phyloP scores from a whole-genome alignment of 805 yeast species.

The Candida boidinii region DNA sequence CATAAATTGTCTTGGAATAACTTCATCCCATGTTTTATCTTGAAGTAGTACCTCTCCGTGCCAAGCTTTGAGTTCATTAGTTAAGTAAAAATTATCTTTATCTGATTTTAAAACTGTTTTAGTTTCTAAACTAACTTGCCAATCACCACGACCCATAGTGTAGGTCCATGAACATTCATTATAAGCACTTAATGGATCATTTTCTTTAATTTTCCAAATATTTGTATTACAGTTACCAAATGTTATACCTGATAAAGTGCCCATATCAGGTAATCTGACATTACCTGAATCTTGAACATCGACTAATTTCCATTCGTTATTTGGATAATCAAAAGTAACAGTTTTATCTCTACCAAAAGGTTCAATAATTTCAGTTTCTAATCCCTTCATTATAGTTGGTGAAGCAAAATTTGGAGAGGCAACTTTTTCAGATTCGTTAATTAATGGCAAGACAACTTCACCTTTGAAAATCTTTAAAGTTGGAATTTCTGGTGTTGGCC shows the following conservation, averaged over 20 bases:
- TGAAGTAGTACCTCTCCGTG: conserved; percentile 24
- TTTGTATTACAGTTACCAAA: conserved; percentile 33
- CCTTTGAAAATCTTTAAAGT: conserved; percentile 25
- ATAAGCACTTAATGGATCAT: conserved; percentile 31
- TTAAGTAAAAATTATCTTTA: conserved; percentile 22
- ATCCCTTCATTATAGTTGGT: conserved; percentile 22
- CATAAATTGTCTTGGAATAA: conserved; percentile 24
- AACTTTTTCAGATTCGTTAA: conserved; percentile 11
- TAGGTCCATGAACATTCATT: conserved; percentile 32
- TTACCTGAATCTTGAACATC: conserved; percentile 30
- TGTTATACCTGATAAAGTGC: conserved; percentile 27
- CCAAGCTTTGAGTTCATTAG: conserved; percentile 25
- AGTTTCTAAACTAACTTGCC: conserved; percentile 28
- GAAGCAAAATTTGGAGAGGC: conserved; percentile 18
- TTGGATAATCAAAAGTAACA: conserved; percentile 24
- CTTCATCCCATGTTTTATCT: conserved; percentile 26
- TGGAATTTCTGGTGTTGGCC: conserved; percentile 37
- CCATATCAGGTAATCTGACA: conserved; percentile 23
- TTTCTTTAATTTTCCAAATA: conserved; percentile 26
- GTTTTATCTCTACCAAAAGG: conserved; percentile 18
- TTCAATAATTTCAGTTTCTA: conserved; percentile 18
- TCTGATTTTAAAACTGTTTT: conserved; percentile 25
- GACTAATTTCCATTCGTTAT: conserved; percentile 24
- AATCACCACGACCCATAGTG: conserved; percentile 32
- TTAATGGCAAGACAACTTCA: conserved; percentile 22